Percentiles rank a stretch among this genome's conserved stretches.
Conservation (phyloP, 768 basidiomycete species). For the Amanita exitialis region DNA sequence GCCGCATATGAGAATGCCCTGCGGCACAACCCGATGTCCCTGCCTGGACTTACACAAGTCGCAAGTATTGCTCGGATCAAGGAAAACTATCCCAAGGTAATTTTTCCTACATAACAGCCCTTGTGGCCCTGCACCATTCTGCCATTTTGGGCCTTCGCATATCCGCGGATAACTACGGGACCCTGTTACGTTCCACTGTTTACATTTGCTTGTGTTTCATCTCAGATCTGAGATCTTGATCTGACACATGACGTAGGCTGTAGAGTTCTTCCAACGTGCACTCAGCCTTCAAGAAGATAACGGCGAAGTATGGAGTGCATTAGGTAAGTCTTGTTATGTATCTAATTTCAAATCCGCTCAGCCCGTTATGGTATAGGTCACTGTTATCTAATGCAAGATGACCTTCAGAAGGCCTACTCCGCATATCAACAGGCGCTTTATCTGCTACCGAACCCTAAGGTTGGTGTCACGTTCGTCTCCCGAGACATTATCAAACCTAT, state of each 20-base stretch:
- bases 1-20: conserved; percentile 92
- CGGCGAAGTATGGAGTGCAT: conserved; percentile 96
- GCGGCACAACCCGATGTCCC: conserved; percentile 88
- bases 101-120: conserved; percentile 18
- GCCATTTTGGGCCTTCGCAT: conserved; percentile 13
- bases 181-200: conserved; percentile 18
- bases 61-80: conserved; percentile 96
- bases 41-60: conserved; percentile 86
- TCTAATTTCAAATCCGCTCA: conserved; percentile 9
- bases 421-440: conserved; percentile 98
- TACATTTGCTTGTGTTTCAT: conserved; percentile 18
- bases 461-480: conserved; percentile 19
- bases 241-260: conserved; percentile 56
- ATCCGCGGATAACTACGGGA: conserved; percentile 27
- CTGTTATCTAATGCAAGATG: conserved; percentile 98
- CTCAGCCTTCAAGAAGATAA: conserved; percentile 88
- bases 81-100: conserved; percentile 93
- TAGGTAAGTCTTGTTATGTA: conserved; percentile 44
- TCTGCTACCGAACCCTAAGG: conserved; percentile 91
- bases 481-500: conserved; percentile 5
- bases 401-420: conserved; percentile 95
- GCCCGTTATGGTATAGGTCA: conserved; percentile 48
- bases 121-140: conserved; percentile 11
- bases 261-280: conserved; percentile 94
- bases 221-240: conserved; percentile 20